phyloP scores from a whole-genome alignment of 106 monocot genomes.

The Chionographis japonica region DNA sequence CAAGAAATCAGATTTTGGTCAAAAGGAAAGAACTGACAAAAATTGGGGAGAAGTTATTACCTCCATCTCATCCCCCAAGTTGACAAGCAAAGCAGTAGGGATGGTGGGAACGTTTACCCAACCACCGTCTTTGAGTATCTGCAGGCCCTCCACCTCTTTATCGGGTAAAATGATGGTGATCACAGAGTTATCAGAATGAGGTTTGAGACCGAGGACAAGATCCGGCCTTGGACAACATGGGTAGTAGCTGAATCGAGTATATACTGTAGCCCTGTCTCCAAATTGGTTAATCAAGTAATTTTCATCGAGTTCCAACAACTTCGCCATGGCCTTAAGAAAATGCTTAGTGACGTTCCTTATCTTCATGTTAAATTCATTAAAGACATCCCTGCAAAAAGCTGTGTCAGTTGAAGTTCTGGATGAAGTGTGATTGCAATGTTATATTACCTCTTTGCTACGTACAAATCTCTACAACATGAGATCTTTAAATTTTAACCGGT shows the following conservation, averaged over 20 bases:
- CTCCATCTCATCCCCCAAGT: slow-evolving; percentile 53
- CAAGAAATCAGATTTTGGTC: too few relatives aligned
- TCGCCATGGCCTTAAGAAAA: slow-evolving; percentile 27
- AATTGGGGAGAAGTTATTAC: slow-evolving; percentile 16
- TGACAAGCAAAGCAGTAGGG: slow-evolving; percentile 44
- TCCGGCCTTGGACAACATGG: slow-evolving; percentile 38
- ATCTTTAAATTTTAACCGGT: too few relatives aligned
- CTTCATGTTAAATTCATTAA: slow-evolving; percentile 27
- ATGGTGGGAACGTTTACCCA: slow-evolving; percentile 33
- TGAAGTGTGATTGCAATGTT: too few relatives aligned
- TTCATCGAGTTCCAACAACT: slow-evolving; percentile 31
- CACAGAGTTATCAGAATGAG: slow-evolving; percentile 42
- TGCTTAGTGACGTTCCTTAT: slow-evolving; percentile 17
- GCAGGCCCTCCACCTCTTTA: slow-evolving; percentile 42
- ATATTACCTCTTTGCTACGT: too few relatives aligned
- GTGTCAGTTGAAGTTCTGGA: not conserved
- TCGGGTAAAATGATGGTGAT: slow-evolving; percentile 37
- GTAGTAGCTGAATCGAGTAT: slow-evolving; percentile 47
- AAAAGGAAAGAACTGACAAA: not conserved
- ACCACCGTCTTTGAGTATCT: slow-evolving; percentile 35
- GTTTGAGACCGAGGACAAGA: slow-evolving; percentile 40
- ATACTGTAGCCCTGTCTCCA: slow-evolving; percentile 19
- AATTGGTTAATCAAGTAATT: slow-evolving; percentile 34
- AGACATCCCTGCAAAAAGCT: slow-evolving; percentile 25
- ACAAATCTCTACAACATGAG: too few relatives aligned